Percentiles rank a stretch among this genome's conserved stretches.
Conservation (phyloP, 2,329 filamentous ascomycete genomes). For the Talaromyces sp. region DNA sequence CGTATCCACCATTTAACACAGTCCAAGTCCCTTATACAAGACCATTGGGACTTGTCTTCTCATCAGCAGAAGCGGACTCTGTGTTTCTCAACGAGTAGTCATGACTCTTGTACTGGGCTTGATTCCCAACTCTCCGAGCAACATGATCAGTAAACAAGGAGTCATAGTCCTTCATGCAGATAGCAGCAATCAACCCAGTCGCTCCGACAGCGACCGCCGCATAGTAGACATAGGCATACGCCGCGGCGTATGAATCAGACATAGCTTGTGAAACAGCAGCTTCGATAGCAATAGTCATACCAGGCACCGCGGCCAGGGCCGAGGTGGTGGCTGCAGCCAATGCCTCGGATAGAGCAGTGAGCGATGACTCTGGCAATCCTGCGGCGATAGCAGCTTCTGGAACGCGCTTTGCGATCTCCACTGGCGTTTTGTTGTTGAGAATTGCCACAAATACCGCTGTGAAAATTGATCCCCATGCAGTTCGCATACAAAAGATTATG, state of each 20-base stretch:
- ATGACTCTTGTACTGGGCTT: too few relatives aligned
- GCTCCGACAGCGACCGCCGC: conserved; percentile 17
- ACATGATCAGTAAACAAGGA: conserved; percentile 19
- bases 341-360: conserved; percentile 16
- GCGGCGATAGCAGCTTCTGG: conserved; percentile 13
- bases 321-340: conserved; percentile 13
- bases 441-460: conserved; percentile 21
- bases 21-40: too few relatives aligned
- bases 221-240: conserved; percentile 22
- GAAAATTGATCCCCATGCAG: conserved; percentile 20
- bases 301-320: conserved; percentile 12
- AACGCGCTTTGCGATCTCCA: conserved; percentile 14
- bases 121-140: not conserved
- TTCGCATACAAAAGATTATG: not conserved
- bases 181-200: conserved; percentile 14
- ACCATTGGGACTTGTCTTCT: too few relatives aligned
- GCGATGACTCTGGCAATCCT: conserved; percentile 15
- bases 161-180: conserved; percentile 18
- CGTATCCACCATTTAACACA: too few relatives aligned
- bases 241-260: conserved; percentile 15
- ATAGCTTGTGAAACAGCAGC: conserved; percentile 9
- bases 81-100: too few relatives aligned
- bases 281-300: conserved; percentile 14
- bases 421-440: conserved; percentile 19
- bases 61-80: too few relatives aligned